Evolutionary conservation across 208 protist species (phyloP).

Genomic region (Blechomonas ayalai): DNA sequence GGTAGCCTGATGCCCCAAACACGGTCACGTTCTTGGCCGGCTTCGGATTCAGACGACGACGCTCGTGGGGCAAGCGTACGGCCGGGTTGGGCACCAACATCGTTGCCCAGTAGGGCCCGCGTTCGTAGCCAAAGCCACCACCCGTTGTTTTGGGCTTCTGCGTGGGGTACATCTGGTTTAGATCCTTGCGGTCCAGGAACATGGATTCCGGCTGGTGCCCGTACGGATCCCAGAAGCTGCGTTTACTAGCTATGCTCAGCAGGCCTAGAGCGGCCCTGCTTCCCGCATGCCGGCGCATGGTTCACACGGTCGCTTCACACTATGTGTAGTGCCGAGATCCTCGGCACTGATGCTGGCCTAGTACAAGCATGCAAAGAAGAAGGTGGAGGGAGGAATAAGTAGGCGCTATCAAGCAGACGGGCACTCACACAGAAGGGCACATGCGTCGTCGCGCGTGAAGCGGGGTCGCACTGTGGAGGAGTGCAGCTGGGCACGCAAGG

Average conservation of each 20-base stretch:
- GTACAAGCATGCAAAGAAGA: too few species aligned
- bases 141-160: slow-evolving; percentile 81
- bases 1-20: slow-evolving; percentile 83
- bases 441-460: too few species aligned
- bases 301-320: too few species aligned
- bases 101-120: slow-evolving; percentile 79
- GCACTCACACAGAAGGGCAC: too few species aligned
- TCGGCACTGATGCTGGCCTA: too few species aligned
- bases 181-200: slow-evolving; percentile 87
- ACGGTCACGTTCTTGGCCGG: slow-evolving; percentile 86
- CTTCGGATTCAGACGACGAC: slow-evolving; percentile 81
- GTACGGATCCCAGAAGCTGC: slow-evolving; percentile 81
- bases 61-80: slow-evolving; percentile 81
- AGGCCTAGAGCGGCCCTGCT: too few species aligned
- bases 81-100: slow-evolving; percentile 88
- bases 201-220: slow-evolving; percentile 86
- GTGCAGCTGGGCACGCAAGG: too few species aligned
- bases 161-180: slow-evolving; percentile 88
- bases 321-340: too few species aligned
- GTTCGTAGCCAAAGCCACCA: slow-evolving; percentile 87
- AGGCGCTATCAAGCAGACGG: too few species aligned
- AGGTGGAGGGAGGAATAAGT: too few species aligned
- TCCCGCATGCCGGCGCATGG: too few species aligned
- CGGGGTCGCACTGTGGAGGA: too few species aligned
- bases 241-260: slow-evolving; percentile 14